Evolutionary conservation across 805 yeast species (phyloP), one percentile per base, ranked within the genome.

Genomic region (Cyberlindnera americana): DNA sequence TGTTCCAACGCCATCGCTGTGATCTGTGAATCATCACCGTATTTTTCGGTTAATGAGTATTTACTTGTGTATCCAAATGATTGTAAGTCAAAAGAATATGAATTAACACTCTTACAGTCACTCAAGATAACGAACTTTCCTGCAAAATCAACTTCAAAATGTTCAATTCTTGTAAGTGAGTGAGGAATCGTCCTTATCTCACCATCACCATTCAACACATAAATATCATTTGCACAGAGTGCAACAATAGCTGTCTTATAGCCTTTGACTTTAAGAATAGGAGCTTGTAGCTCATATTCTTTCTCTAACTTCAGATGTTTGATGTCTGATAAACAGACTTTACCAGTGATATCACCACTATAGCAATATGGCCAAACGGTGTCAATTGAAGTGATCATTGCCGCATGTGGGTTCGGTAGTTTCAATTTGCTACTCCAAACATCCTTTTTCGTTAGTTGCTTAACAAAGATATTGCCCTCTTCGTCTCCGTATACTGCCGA

Each of bases 101-200:
- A 13, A 13, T 34, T 29, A 0, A 56, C 8, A 3, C 37, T 24
- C 1, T 33, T 21, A 0, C 9, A 10, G 29, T 40, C 29, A 13
- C 50, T 48, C 6, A 51, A 16, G 1, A 55, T 33, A 9, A 55
- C 26, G 3, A 35, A 3, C 23, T 45, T 43, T 2, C 53, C 54
- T 10, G 48, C 51, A 30, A 53, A 50, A 36, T 56, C 61, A 14
- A 56, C 56, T 6, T 49, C 48, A 12, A 50, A 55, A 32, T 39
- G 25, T 13, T 25, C 9, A 3, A 22, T 25, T 13, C 22, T 21
- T 7, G 6, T 12, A 6, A 25, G 18, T 8, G 31, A 14, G 27
- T 40, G 43, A 2, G 32, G 35, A 7, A 51, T 43, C 3, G 33
- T 14, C 24, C 30, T n/a, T 2, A 42, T 22, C 3, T 9, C 13